Base-by-base conservation (phyloP, 495 filamentous ascomycete genomes). In the Staphylotrichum longicolle region DNA sequence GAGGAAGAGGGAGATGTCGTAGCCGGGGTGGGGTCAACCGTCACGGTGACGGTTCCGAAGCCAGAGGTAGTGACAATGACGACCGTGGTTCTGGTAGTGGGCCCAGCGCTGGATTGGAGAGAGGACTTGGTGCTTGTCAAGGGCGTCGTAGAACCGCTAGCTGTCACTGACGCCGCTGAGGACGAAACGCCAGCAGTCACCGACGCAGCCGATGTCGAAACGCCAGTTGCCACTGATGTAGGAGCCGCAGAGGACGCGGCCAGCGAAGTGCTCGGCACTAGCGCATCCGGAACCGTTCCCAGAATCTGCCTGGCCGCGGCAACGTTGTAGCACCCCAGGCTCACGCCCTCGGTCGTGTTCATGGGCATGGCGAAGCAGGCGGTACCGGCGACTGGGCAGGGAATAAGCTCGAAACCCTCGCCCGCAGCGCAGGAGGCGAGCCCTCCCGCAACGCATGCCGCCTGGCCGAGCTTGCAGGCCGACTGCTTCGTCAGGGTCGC, bases 351-450 rank as follows among this genome's bases (percentile, higher is more conserved):
- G 20, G 68, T 65, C 0, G 71, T 74, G 10, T 70, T 70, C 74
- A 79, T 74, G 7, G 78, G 78, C 49, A 79, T 57, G 20, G 75
- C 78, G 42, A 70, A 72, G 62, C 78, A 80, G 41, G 66, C 68
- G 11, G 67, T 67, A 11, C 66, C 64, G 15, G 65, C 41, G 46
- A 34, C 51, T 14, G 54, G 52, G 60, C 75, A 78, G 5, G 63
- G 54, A 27, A 51, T 56, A 5, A 76, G 66, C n/a, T 69, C 60
- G 42, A 76, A 78, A 37, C 46, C 61, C 49, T 68, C 70, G 15
- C 61, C 57, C 61, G 40, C 57, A 42, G 64, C 57, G 61, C 77
- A 79, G 10, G 50, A 62, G 4, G 60, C 74, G 6, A 75, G 63
- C 8, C 66, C 69, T 27, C 76, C 74, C 8, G 69, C 63, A 48